Conservation (phyloP, 495 filamentous ascomycete species). For the Neurospora cerealis region DNA sequence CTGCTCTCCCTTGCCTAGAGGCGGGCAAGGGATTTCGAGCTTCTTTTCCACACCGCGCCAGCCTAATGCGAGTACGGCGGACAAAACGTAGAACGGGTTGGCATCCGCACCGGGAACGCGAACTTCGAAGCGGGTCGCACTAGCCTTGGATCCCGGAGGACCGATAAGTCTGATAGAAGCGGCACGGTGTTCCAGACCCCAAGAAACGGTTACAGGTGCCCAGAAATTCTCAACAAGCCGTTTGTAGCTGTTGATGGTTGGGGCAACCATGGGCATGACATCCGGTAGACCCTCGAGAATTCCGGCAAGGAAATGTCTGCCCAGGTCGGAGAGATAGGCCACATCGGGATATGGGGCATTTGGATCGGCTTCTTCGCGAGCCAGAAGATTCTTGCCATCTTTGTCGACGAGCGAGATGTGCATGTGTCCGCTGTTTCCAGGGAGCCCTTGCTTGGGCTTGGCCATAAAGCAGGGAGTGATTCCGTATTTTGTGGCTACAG, state of each 20-base stretch:
- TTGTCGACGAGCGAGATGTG: slow-evolving; percentile 74
- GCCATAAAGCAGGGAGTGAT: slow-evolving; percentile 99
- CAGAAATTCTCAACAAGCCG: slow-evolving; percentile 97
- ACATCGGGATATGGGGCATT: slow-evolving; percentile 65
- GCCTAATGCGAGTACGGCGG: slow-evolving; percentile 74
- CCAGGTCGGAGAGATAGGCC: slow-evolving; percentile 70
- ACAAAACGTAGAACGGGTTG: slow-evolving; percentile 81
- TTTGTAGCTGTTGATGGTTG: slow-evolving; percentile 95
- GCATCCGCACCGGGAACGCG: slow-evolving; percentile 85
- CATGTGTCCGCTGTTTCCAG: slow-evolving; percentile 92
- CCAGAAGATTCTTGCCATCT: slow-evolving; percentile 68
- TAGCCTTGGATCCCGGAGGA: slow-evolving; percentile 70
- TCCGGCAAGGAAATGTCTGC: slow-evolving; percentile 88
- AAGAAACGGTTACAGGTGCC: slow-evolving; percentile 94
- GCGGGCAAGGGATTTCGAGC: slow-evolving; percentile 70
- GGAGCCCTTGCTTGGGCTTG: slow-evolving; percentile 83
- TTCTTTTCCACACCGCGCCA: slow-evolving; percentile 88
- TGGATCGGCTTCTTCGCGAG: slow-evolving; percentile 57
- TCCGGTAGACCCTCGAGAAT: slow-evolving; percentile 82
- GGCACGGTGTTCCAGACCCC: slow-evolving; percentile 91
- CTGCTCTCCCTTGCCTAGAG: slow-evolving; percentile 72
- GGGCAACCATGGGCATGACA: slow-evolving; percentile 89
- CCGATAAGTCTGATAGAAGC: slow-evolving; percentile 84
- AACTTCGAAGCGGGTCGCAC: slow-evolving; percentile 85
- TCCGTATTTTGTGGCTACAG: slow-evolving; percentile 70